phyloP scores from a whole-genome alignment of 2,329 filamentous ascomycete species.

The Penicillium frequentans region DNA sequence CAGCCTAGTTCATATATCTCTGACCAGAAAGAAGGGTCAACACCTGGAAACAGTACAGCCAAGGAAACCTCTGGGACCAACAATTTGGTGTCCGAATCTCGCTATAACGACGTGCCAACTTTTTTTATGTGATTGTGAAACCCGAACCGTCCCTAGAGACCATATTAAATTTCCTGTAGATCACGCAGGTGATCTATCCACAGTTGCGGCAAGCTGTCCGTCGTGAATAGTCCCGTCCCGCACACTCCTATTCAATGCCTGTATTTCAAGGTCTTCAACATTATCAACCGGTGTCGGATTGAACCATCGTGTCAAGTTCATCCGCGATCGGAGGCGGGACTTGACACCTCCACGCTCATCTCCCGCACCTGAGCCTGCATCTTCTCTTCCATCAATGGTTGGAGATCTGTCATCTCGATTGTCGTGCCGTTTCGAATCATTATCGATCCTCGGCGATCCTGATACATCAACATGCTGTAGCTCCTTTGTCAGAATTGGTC shows the following conservation, averaged over 20 bases:
- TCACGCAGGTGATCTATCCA: not conserved
- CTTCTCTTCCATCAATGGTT: constrained; percentile 30
- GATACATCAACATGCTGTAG: constrained; percentile 35
- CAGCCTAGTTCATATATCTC: constrained; percentile 21
- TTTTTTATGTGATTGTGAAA: constrained; percentile 40
- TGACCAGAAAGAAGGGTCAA: constrained; percentile 13
- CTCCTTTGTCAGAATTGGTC: constrained; percentile 27
- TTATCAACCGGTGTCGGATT: not conserved
- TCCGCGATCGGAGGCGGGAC: constrained; percentile 18
- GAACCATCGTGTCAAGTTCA: constrained; percentile 17
- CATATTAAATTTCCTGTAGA: not conserved
- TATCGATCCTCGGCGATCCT: constrained; percentile 30
- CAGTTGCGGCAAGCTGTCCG: not conserved
- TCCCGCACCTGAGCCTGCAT: constrained; percentile 30
- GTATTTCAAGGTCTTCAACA: constrained; percentile 4
- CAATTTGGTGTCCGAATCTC: constrained; percentile 32
- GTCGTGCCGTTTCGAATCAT: constrained; percentile 29
- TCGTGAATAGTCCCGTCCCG: not conserved
- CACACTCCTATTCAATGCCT: constrained; percentile 1
- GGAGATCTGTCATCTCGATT: constrained; percentile 25
- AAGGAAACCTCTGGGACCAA: constrained; percentile 15
- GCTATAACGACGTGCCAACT: constrained; percentile 46
- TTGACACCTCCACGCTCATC: constrained; percentile 28
- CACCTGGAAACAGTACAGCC: constrained; percentile 13
- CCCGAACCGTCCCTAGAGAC: not conserved